Base-by-base conservation (phyloP, 1,284 basidiomycete species). In the Puccinia hordei region DNA sequence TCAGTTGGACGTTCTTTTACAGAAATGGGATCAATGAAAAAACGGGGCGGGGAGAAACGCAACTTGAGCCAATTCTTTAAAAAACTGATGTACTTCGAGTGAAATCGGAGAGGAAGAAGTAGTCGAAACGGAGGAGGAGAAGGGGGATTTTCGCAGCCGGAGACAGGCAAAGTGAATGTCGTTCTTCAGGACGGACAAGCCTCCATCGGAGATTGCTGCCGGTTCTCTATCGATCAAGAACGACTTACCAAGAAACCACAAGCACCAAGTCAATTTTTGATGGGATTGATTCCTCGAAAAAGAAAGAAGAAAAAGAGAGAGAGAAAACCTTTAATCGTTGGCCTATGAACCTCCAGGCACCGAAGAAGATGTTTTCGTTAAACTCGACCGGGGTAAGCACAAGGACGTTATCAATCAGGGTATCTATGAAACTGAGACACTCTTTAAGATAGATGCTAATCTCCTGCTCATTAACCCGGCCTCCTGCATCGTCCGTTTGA, bases 361-460 rank as follows among this genome's bases (percentile, higher is more conserved):
- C 92, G 82, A 89, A 89, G 86, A 97, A 99, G 17, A 93, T 92
- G 82, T 92, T 90, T 69, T 93, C 91, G 86, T 96, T 96, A 86
- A 94, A 92, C 8, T 87, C 87, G 80, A 93, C 91, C 81, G 87
- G 87, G 49, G 89, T 83, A 12, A 93, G 91, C 84, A 97, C 91
- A 72, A 92, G 89, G 24, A 98, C 91, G 41, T 93, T 93, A 85
- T 98, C 96, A 82, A 99, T 94, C 82, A 98, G 93, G 0, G 95
- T 97, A 55, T 92, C 94, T 63, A 99, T 88, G 93, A 96, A 99
- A 83, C 95, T 95, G 84, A 97, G 90, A 84, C 98, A 90, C 86
- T 98, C 97, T 84, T 94, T 92, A 10, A 99, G 89, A 86, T 98
- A 98, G 88, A 91, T 91, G 88, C 94, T 96, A 24, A 61, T 30